Conservation (phyloP, 495 filamentous ascomycete genomes). For the Penicillium fimorum region DNA sequence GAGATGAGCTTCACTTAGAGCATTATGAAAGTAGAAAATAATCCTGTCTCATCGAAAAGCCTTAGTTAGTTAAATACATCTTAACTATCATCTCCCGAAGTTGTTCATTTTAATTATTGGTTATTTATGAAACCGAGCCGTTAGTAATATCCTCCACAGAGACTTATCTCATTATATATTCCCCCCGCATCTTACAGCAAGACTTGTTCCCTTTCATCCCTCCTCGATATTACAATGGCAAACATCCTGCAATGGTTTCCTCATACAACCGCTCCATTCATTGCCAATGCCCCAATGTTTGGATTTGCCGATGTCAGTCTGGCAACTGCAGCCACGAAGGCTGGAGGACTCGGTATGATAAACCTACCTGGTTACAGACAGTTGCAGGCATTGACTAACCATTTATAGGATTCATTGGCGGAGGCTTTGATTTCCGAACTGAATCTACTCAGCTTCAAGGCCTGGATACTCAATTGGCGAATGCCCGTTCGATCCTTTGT, state of each 20-base stretch:
- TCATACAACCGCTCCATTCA: slow-evolving; percentile 45
- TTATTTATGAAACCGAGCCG: too few species aligned
- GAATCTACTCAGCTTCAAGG: slow-evolving; percentile 62
- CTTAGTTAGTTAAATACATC: too few species aligned
- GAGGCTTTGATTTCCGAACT: slow-evolving; percentile 68
- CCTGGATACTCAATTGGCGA: slow-evolving; percentile 64
- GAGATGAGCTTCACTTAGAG: neutral
- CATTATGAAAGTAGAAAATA: neutral
- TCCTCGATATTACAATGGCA: neutral
- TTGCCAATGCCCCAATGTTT: slow-evolving; percentile 68
- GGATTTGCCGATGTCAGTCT: slow-evolving; percentile 63
- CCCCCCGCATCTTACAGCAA: too few species aligned
- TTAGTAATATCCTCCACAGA: too few species aligned
- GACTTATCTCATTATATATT: neutral
- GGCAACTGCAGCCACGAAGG: slow-evolving; percentile 72
- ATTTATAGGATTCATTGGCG: slow-evolving; percentile 55
- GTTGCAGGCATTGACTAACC: neutral
- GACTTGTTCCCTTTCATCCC: neutral
- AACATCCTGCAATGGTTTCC: slow-evolving; percentile 19
- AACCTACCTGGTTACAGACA: neutral
- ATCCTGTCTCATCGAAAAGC: too few species aligned
- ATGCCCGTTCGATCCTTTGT: slow-evolving; percentile 57
- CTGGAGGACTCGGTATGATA: slow-evolving; percentile 63
- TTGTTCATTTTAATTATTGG: too few species aligned
- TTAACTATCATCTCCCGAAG: too few species aligned